A percentile compares a stretch with the other conserved stretches of the same genome.
Conservation (phyloP, 2,329 filamentous ascomycete genomes). For the Penicillium sp. region DNA sequence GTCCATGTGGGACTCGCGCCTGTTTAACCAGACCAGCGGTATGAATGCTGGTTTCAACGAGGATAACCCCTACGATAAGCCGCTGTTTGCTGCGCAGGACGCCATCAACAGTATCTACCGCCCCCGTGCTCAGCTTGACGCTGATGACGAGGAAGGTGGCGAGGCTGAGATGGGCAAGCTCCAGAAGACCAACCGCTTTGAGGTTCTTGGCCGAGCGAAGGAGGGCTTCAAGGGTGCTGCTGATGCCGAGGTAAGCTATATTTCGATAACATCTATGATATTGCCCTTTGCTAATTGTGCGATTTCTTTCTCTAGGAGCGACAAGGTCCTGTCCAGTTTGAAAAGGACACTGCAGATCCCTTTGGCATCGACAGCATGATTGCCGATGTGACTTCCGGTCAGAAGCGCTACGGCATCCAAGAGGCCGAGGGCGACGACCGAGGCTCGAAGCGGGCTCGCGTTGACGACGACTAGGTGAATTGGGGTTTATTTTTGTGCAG, state of each 20-base stretch:
- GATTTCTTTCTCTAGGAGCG: conserved; percentile 58
- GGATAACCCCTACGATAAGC: conserved; percentile 96
- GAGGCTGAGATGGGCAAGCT: conserved; percentile 86
- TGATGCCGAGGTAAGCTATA: conserved; percentile 71
- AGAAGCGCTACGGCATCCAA: conserved; percentile 51
- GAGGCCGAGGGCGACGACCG: conserved; percentile 43
- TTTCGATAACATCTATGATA: background rate
- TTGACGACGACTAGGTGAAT: conserved; percentile 66
- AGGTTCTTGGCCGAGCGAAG: conserved; percentile 79
- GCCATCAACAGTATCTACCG: conserved; percentile 93
- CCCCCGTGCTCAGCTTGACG: conserved; percentile 70
- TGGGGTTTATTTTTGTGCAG: conserved; percentile 8
- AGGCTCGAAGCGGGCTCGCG: conserved; percentile 70
- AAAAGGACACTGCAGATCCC: conserved; percentile 83
- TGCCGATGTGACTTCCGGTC: conserved; percentile 67
- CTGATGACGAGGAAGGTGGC: conserved; percentile 77
- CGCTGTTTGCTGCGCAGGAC: conserved; percentile 92
- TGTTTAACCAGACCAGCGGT: conserved; percentile 93
- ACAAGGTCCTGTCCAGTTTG: conserved; percentile 93
- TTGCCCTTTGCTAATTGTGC: conserved; percentile 8
- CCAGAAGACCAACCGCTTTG: conserved; percentile 81
- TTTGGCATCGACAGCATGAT: conserved; percentile 96
- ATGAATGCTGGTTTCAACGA: conserved; percentile 95
- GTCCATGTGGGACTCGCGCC: conserved; percentile 92
- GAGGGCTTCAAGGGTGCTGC: conserved; percentile 84